Base-by-base conservation (phyloP, 805 yeast species). In the Danielia reshetovae region DNA sequence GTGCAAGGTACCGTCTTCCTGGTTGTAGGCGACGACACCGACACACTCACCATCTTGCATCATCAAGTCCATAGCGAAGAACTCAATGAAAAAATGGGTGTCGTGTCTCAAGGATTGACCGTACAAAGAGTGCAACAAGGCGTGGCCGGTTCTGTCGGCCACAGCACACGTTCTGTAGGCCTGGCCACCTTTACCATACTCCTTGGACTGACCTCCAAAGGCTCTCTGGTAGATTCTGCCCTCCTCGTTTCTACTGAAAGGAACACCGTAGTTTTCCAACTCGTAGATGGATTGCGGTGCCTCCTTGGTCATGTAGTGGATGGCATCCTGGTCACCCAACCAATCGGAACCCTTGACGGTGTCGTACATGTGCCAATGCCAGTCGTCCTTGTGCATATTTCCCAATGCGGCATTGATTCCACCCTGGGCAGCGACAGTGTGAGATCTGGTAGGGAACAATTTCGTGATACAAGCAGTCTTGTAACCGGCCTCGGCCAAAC, bases 351-450 rank as follows among this genome's bases (percentile, higher is more conserved):
- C 98, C 71, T 90, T 90, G 53, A 90, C 97, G 54, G 98, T 90
- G 61, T 90, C 98, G 68, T 93, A 90, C 97, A 90, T 89, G 67
- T 90, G 98, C 97, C 97, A 93, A 66, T 86, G 95, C 98, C 98
- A 90, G 72, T 89, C 89, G 65, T 90, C 98, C 51, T 77, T 74
- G 72, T 93, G 97, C 96, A 90, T 90, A 75, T 90, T 90, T 51
- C 97, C 98, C 48, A 90, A 75, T 19, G 98, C 98, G 49, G 97
- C 98, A 57, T 90, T 90, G 68, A 90, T 93, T 72, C 98, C 98
- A 69, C 98, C 98, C 69, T 90, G 98, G 33, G 98, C 98, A 38
- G 97, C 97, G 33, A 90, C 98, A 14, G 98, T 90, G 62, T 90
- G 98, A 13, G 97, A 89, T 70, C 98, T 84, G 19, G 98, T 90